phyloP scores from a whole-genome alignment of 768 basidiomycete genomes.

The Pleurotus tuoliensis region DNA sequence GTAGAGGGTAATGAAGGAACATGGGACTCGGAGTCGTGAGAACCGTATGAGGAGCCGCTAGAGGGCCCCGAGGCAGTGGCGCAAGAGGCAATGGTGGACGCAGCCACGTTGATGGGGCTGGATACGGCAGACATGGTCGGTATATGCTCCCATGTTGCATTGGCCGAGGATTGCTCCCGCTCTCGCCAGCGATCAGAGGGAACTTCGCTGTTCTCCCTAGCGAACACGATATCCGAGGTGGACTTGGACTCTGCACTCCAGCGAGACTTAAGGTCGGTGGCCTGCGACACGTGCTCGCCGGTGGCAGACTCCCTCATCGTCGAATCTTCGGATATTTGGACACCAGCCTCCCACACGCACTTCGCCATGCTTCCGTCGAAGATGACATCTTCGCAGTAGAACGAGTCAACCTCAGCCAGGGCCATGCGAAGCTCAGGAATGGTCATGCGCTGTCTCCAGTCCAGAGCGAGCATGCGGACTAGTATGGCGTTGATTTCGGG shows the following conservation, averaged over 20 bases:
- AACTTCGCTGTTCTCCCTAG: slow-evolving; percentile 22
- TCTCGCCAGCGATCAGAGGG: slow-evolving; percentile 38
- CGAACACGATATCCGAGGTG: slow-evolving; percentile 43
- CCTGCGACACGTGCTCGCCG: slow-evolving; percentile 28
- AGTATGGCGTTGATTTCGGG: slow-evolving; percentile 69
- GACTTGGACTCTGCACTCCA: slow-evolving; percentile 62
- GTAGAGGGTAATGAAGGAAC: slow-evolving; percentile 50
- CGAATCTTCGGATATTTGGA: slow-evolving; percentile 56
- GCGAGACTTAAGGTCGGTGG: slow-evolving; percentile 39
- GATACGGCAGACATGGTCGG: slow-evolving; percentile 46
- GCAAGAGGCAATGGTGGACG: slow-evolving; percentile 23
- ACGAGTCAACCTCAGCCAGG: slow-evolving; percentile 53
- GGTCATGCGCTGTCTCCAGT: slow-evolving; percentile 57
- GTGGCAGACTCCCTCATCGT: slow-evolving; percentile 39
- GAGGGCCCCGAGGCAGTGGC: slow-evolving; percentile 54
- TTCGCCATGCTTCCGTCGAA: slow-evolving; percentile 81
- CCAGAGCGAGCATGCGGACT: slow-evolving; percentile 65
- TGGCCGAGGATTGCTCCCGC: slow-evolving; percentile 41
- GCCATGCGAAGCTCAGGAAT: slow-evolving; percentile 51
- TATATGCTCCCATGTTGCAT: slow-evolving; percentile 46
- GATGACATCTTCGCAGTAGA: slow-evolving; percentile 72
- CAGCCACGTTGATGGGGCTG: slow-evolving; percentile 32
- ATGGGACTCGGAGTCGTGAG: slow-evolving; percentile 22
- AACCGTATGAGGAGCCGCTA: slow-evolving; percentile 38
- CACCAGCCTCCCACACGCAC: slow-evolving; percentile 73